A percentile compares a stretch with the other conserved stretches of the same genome.
phyloP scores from a whole-genome alignment of 495 filamentous ascomycete species.

The Aspergillus carlsbadensis region DNA sequence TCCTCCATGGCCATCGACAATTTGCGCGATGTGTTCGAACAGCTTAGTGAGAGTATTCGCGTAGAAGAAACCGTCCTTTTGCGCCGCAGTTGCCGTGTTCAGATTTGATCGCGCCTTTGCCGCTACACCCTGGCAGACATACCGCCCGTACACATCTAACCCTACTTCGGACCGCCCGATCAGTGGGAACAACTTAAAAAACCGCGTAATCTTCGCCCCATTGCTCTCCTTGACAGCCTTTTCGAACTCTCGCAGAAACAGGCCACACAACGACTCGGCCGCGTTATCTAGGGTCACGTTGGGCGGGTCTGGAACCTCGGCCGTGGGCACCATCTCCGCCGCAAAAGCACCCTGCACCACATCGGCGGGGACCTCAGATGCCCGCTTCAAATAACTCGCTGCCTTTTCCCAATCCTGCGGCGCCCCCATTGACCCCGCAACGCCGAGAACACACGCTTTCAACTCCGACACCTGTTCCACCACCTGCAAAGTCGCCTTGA shows the following conservation, averaged over 20 bases:
- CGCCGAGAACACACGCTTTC: conserved; percentile 93
- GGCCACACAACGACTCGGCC: conserved; percentile 77
- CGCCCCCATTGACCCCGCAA: conserved; percentile 92
- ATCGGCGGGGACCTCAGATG: conserved; percentile 71
- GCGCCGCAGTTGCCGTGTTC: conserved; percentile 55
- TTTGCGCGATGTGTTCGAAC: conserved; percentile 96
- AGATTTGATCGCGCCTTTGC: conserved; percentile 76
- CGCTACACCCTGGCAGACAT: conserved; percentile 92
- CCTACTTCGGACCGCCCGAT: conserved; percentile 89
- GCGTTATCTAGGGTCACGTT: conserved; percentile 83
- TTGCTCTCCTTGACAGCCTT: conserved; percentile 84
- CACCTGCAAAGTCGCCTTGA: conserved; percentile 84
- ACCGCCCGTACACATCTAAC: conserved; percentile 89
- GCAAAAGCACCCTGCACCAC: conserved; percentile 87
- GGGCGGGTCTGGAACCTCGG: conserved; percentile 91
- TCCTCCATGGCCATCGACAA: conserved; percentile 85
- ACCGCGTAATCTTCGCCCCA: conserved; percentile 83
- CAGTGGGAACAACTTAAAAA: conserved; percentile 96
- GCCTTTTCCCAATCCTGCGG: conserved; percentile 98
- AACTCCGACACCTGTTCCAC: conserved; percentile 96
- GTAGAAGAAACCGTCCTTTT: conserved; percentile 79
- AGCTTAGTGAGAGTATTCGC: conserved; percentile 85
- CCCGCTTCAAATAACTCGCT: conserved; percentile 81
- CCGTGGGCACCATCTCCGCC: conserved; percentile 87
- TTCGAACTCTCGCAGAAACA: conserved; percentile 94